Base-by-base conservation (phyloP, 2,329 filamentous ascomycete genomes). In the Colletotrichum horii region DNA sequence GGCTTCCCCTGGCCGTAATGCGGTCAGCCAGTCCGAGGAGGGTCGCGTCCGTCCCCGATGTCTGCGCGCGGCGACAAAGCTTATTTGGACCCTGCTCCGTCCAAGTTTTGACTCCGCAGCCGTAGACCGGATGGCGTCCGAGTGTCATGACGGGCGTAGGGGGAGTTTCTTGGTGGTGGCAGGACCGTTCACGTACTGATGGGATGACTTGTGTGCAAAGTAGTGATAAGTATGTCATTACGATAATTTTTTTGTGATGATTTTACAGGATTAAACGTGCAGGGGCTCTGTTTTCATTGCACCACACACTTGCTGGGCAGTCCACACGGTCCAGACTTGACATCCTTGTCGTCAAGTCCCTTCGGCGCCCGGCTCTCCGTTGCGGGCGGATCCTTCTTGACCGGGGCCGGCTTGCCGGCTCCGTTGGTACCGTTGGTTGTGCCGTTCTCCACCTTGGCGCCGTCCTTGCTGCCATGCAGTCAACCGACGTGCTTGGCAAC, bases 261-360 rank as follows among this genome's bases (percentile, higher is more conserved):
- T 61, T 66, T 61, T 66, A 61, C 26, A 9, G 11, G 24, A 55
- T 58, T 36, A 36, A 9, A 12, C 32, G 16, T 22, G 19, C 22
- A 32, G 30, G 34, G n/a, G 16, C 16, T 28, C 15, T 9, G 5
- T 26, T 12, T 79, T 86, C 85, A 95, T 81, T 92, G 86, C 79
- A 97, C 91, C 62, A 87, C 85, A 84, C 95, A 97, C 82, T 96
- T 96, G 67, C 88, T 86, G 36, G 95, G 95, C 80, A 97, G 86
- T 26, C 95, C 94, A 82, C 95, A 97, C 61, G 94, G 94, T 0
- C 94, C 93, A 81, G 93, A 91, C 72, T 81, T 82, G 74, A 83
- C 81, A 65, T 80, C 81, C 30, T 83, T 79, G 22, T 80, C 77
- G 32, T 84, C 83, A 64, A 82, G 83, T 43, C 77, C 77, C 6